A percentile compares a stretch with the other conserved stretches of the same genome.
Conservation (phyloP, 1,284 basidiomycete species). For the Ganoderma leucocontextum region DNA sequence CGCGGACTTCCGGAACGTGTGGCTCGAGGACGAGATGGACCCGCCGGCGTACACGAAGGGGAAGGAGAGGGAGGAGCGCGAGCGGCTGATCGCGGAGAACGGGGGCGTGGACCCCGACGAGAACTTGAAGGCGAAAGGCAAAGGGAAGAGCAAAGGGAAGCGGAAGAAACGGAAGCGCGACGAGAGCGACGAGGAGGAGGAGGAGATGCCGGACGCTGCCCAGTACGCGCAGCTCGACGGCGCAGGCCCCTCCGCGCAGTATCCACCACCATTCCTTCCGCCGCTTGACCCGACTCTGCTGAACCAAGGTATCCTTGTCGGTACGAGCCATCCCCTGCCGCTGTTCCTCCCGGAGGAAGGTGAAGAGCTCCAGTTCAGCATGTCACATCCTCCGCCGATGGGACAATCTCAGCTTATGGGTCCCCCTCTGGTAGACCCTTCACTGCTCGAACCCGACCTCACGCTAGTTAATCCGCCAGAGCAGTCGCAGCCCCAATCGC, state of each 20-base stretch:
- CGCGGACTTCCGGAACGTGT: constrained; percentile 91
- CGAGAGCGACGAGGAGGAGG: constrained; percentile 50
- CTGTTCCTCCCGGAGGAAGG: constrained; percentile 51
- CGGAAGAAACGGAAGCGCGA: constrained; percentile 48
- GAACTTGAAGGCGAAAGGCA: constrained; percentile 45
- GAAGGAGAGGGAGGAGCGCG: constrained; percentile 73
- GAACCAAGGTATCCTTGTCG: constrained; percentile 55
- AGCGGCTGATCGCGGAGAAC: constrained; percentile 52
- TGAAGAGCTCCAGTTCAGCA: constrained; percentile 44
- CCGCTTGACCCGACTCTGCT: constrained; percentile 55
- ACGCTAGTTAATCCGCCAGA: constrained; percentile 27
- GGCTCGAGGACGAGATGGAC: constrained; percentile 92
- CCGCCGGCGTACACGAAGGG: constrained; percentile 89
- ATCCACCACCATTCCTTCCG: constrained; percentile 28
- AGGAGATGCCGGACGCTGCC: constrained; percentile 34
- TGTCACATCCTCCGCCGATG: constrained; percentile 28
- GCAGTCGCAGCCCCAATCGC: constrained; percentile 24
- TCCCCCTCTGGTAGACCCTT: constrained; percentile 55
- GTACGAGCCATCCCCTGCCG: constrained; percentile 47
- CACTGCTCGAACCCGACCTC: constrained; percentile 49
- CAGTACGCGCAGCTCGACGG: constrained; percentile 23
- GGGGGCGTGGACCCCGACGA: constrained; percentile 38
- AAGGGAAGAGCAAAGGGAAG: constrained; percentile 52
- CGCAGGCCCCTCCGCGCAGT: constrained; percentile 17
- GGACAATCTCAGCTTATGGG: constrained; percentile 40